Conservation (phyloP, 306 rosid species). For the Vigna radiata region DNA sequence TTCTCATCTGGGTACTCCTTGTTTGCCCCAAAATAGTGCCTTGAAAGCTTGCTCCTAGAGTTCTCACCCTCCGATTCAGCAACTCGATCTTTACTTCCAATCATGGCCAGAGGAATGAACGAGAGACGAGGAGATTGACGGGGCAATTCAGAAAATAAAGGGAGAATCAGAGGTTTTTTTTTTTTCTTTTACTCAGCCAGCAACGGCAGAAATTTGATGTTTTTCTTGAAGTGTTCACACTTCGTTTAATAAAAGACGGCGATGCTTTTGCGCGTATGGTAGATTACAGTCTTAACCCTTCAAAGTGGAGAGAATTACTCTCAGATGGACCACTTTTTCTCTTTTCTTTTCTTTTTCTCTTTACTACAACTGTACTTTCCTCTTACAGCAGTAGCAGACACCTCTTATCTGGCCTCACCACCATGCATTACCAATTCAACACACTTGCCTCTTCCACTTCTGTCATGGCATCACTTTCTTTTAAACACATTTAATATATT, state of each 20-base stretch:
- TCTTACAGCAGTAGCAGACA: neutral
- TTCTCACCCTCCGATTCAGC: constrained; percentile 74
- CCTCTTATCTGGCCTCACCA: neutral
- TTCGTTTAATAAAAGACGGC: neutral
- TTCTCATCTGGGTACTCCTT: constrained; percentile 51
- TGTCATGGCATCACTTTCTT: neutral
- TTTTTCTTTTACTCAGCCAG: constrained; percentile 1
- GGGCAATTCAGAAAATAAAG: constrained; percentile 49
- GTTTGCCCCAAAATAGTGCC: constrained; percentile 53
- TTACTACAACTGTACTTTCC: constrained; percentile 31
- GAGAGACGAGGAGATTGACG: neutral
- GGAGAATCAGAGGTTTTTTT: constrained; percentile 32
- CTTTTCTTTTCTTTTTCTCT: constrained; percentile 42
- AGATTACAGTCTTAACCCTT: constrained; percentile 53
- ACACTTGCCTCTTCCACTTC: neutral
- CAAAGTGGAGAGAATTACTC: constrained; percentile 19
- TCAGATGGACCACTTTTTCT: constrained; percentile 23
- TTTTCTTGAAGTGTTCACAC: constrained; percentile 46
- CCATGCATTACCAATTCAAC: neutral
- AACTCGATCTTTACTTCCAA: constrained; percentile 65
- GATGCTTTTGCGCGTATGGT: constrained; percentile 13
- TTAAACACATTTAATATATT: neutral
- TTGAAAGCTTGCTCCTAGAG: constrained; percentile 77
- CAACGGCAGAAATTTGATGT: constrained; percentile 57
- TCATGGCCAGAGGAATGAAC: constrained; percentile 53